Percentiles rank a stretch among this genome's conserved stretches.
Evolutionary conservation across 129 eudicot species (phyloP).

Genomic region (Saussurea involucrata): DNA sequence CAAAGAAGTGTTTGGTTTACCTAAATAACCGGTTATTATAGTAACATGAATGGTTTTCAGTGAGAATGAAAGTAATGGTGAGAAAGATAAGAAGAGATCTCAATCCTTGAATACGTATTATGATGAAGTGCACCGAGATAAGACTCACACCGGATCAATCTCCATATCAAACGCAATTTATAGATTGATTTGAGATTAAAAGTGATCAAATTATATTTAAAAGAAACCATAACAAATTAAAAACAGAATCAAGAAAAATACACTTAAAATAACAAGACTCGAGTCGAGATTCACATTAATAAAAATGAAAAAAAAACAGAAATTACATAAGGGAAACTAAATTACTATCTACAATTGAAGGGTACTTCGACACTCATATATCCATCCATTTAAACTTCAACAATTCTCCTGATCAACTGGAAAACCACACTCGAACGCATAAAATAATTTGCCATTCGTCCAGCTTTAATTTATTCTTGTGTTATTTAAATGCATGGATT

Average conservation of each 20-base stretch:
- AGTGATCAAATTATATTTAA: no score
- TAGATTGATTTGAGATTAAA: no score
- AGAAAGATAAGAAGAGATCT: no score
- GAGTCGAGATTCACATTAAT: slow-evolving; percentile 21
- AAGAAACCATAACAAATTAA: neutral
- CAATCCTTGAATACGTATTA: no score
- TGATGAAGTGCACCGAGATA: no score
- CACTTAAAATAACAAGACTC: slow-evolving; percentile 23
- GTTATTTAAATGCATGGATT: neutral
- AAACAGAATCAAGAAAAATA: neutral
- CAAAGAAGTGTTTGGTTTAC: no score
- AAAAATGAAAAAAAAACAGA: neutral
- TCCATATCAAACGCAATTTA: no score
- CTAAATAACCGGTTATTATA: no score
- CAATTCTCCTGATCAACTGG: slow-evolving; percentile 8
- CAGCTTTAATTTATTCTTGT: neutral
- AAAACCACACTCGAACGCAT: neutral
- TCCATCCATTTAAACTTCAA: slow-evolving; percentile 16
- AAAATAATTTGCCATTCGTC: neutral
- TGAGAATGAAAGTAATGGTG: no score
- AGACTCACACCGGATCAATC: no score
- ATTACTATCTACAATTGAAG: slow-evolving; percentile 32
- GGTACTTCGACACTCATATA: slow-evolving; percentile 25
- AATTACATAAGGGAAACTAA: slow-evolving; percentile 17
- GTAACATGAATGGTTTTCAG: no score